phyloP scores from a whole-genome alignment of 768 basidiomycete genomes.

The Panaeolus papilionaceus region DNA sequence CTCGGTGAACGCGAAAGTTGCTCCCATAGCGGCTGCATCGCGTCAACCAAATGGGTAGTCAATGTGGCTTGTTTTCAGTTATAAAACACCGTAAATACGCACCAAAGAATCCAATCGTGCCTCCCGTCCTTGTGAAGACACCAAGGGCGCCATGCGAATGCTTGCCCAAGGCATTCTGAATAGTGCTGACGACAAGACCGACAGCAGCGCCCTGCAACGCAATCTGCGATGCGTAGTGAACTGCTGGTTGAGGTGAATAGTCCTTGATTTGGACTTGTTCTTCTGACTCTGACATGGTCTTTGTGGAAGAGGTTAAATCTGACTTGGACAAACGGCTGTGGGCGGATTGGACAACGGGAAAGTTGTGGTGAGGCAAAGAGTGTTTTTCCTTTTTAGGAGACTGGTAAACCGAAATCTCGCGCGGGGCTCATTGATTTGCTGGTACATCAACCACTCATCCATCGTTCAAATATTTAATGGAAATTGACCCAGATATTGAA shows the following conservation, averaged over 20 bases:
- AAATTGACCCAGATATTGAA: slow-evolving; percentile 16
- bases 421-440: neutral
- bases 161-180: slow-evolving; percentile 80
- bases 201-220: slow-evolving; percentile 71
- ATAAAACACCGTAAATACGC: slow-evolving; percentile 33
- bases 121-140: slow-evolving; percentile 85
- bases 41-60: neutral
- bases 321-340: slow-evolving; percentile 37
- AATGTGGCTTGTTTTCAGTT: slow-evolving; percentile 2
- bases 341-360: slow-evolving; percentile 33
- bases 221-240: slow-evolving; percentile 60
- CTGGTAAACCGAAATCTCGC: slow-evolving; percentile 18
- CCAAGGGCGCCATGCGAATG: slow-evolving; percentile 86
- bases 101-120: slow-evolving; percentile 94
- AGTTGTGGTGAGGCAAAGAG: slow-evolving; percentile 25
- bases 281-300: slow-evolving; percentile 42
- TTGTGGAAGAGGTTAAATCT: slow-evolving; percentile 35
- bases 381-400: slow-evolving; percentile 39
- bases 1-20: slow-evolving; percentile 85
- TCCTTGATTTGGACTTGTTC: slow-evolving; percentile 40
- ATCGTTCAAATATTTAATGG: neutral
- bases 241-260: slow-evolving; percentile 50
- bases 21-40: slow-evolving; percentile 83
- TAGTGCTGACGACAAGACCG: slow-evolving; percentile 69
- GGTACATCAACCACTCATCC: neutral